These are phyloP conservation scores for Chlorella sp. DNA, from an alignment of 139 green algal genomes.

Conservation along the genomic window DNA sequence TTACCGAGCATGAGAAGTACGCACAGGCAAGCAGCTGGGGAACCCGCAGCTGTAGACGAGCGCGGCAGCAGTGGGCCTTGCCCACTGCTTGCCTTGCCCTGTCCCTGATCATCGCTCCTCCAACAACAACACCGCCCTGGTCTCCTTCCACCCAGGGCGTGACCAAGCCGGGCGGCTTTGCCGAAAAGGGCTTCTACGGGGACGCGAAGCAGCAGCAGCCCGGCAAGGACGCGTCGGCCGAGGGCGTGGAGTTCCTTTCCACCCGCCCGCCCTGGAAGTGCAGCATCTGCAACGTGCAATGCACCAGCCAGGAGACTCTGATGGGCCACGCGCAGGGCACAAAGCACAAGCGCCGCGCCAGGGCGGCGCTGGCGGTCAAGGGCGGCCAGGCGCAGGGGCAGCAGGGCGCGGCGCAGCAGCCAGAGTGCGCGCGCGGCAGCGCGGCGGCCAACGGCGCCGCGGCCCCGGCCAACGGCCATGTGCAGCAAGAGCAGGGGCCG, in stretches of 20 bases:
- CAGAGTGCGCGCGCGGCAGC: constrained; percentile 10
- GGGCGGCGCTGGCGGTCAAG: constrained; percentile 46
- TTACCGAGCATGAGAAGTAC: constrained; percentile 96
- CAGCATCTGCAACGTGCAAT: constrained; percentile 85
- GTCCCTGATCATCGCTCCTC: too few relatives aligned
- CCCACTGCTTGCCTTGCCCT: too few relatives aligned
- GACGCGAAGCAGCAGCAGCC: neutral
- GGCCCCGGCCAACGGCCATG: constrained; percentile 1
- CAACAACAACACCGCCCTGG: too few relatives aligned
- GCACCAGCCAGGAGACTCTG: constrained; percentile 87
- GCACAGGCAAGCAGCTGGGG: too few relatives aligned
- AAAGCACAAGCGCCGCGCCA: constrained; percentile 79
- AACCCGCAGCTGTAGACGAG: too few relatives aligned
- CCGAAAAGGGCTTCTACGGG: constrained; percentile 57
- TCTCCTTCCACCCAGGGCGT: too few relatives aligned
- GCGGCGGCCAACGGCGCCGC: constrained; percentile 6
- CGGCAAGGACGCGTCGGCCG: constrained; percentile 12
- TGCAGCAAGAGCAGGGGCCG: neutral
- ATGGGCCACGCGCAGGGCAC: constrained; percentile 75
- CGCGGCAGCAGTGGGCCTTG: too few relatives aligned
- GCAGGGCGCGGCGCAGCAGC: neutral
- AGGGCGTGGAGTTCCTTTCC: constrained; percentile 71
- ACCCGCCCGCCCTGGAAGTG: constrained; percentile 80
- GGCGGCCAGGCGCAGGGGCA: constrained; percentile 7
- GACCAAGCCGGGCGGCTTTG: constrained; percentile 90